Base-by-base conservation (phyloP, 306 rosid species). In the Oxytropis ochrocephala region DNA sequence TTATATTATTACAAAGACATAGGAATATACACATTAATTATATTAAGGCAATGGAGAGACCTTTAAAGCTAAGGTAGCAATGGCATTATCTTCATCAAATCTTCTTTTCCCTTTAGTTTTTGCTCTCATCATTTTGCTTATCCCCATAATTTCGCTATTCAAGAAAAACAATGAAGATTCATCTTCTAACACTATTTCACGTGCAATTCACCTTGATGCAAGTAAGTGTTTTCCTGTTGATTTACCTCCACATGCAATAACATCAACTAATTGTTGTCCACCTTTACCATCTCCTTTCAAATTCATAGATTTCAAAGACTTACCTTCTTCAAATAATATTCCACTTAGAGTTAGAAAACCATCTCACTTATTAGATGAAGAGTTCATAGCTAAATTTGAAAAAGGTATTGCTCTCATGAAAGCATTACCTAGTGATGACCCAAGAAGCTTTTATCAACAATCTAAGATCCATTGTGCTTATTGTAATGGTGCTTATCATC, bases 391-490 rank as follows among this genome's bases (percentile, higher is more conserved):
- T 16, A 75, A 75, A 50, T 12, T 67, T 14, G 69, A 75, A 27
- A 67, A 49, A 13, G 80, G 69, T 17, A 35, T 67, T 24, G 69
- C 46, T 0, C 46, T 67, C 0, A 75, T 75, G 79, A 75, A 67
- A 56, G 62, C 69, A 14, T 54, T 75, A 5, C 74, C 74, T 16
- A 64, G 39, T 0, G 58, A 77, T 4, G 96, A 89, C 13, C 90
- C 96, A 4, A 85, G 92, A 7, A 87, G 24, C 38, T 67, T 87
- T 73, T 50, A 14, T 11, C 85, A 86, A 56, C 96, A 87, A 68
- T 85, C 92, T 0, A 76, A 77, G 6, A 33, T 89, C 18, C 96
- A 87, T 16, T 85, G 92, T 18, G 96, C 88, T 38, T 86, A 89
- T 39, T 89, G 96, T 54, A 81, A 89, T n/a, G 92, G 88, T 5